These are phyloP conservation scores for Polygonum maritimum DNA, from an alignment of 148 eudicot genomes.

Conservation along the genomic window DNA sequence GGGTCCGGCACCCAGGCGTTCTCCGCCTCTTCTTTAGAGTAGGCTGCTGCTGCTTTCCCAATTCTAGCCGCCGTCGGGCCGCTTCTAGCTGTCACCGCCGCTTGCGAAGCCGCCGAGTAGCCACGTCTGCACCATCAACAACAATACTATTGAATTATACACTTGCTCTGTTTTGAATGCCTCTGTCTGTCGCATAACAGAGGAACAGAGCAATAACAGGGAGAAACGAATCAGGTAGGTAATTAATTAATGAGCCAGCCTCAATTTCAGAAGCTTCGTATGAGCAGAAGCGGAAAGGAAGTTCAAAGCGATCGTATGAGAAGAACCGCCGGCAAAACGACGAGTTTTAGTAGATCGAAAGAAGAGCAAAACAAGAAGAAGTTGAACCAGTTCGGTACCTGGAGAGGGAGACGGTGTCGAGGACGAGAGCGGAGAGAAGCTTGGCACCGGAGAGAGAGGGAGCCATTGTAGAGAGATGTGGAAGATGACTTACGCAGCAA, in stretches of 20 bases:
- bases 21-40: constrained; percentile 15
- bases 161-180: too few species aligned
- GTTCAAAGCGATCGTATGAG: too few species aligned
- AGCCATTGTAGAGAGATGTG: constrained; percentile 25
- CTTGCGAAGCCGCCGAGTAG: constrained; percentile 34
- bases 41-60: constrained; percentile 17
- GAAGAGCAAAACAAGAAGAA: background rate
- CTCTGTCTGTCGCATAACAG: background rate
- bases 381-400: constrained; percentile 23
- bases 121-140: constrained; percentile 36
- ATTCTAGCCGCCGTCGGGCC: background rate
- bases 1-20: constrained; percentile 82
- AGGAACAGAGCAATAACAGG: background rate
- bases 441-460: constrained; percentile 53
- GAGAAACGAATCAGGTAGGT: background rate
- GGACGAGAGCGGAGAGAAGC: constrained; percentile 41
- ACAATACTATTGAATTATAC: too few species aligned
- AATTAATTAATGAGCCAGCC: too few species aligned
- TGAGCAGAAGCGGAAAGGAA: too few species aligned
- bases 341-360: too few species aligned
- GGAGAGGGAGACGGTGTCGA: constrained; percentile 30
- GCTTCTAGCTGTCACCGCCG: constrained; percentile 14
- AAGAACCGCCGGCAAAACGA: background rate
- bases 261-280: too few species aligned
- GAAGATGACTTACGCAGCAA: background rate